Evolutionary conservation across 2,329 filamentous ascomycete genomes (phyloP).

Genomic region (Alternaria sp.): DNA sequence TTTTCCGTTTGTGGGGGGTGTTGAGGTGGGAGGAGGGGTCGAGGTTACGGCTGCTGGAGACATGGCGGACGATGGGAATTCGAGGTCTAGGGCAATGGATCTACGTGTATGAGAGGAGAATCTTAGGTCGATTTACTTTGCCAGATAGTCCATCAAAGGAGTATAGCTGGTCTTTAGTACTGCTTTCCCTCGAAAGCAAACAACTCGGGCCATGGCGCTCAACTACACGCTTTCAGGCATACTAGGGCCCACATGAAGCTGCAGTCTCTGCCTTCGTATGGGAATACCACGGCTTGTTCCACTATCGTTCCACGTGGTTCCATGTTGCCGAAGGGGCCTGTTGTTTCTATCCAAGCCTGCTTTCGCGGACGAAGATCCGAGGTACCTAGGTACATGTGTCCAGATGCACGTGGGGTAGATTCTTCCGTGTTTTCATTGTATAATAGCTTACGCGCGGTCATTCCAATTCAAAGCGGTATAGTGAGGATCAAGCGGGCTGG

Average conservation of each 20-base stretch:
- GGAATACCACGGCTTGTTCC: conserved; percentile 19
- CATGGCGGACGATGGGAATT: conserved; percentile 25
- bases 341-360: conserved; percentile 11
- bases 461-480: not conserved
- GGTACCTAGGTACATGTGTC: conserved; percentile 3
- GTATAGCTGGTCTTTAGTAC: conserved; percentile 25
- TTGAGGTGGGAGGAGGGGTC: conserved; percentile 23
- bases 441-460: conserved; percentile 11
- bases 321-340: conserved; percentile 24
- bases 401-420: not conserved
- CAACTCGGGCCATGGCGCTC: conserved; percentile 1
- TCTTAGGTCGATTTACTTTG: not conserved
- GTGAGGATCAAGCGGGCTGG: conserved; percentile 11
- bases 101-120: not conserved
- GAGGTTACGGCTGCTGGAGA: conserved; percentile 42
- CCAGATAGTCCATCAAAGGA: too few species aligned
- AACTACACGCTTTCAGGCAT: conserved; percentile 10
- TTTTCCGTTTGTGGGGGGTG: conserved; percentile 31
- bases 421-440: not conserved
- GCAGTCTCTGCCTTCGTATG: conserved; percentile 13
- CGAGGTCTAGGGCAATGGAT: not conserved
- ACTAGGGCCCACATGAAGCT: conserved; percentile 20
- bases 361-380: conserved; percentile 15
- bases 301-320: conserved; percentile 7
- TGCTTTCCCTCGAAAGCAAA: conserved; percentile 1